Conservation (phyloP, 108 stramenopile genomes). For the Skeletonema potamos region DNA sequence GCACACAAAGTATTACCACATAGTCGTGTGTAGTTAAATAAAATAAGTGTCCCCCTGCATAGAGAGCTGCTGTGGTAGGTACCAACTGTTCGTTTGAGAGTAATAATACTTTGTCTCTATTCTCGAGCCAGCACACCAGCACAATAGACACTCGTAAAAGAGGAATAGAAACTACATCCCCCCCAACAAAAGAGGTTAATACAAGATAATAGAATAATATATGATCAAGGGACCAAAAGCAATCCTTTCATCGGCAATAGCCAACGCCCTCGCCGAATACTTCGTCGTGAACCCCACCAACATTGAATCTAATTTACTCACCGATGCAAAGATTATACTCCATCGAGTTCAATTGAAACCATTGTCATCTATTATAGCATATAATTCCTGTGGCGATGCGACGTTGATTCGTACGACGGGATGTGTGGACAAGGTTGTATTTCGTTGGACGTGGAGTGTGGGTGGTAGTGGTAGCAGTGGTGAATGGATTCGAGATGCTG, state of each 20-base stretch:
- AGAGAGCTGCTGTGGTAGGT: too few relatives aligned
- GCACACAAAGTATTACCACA: too few relatives aligned
- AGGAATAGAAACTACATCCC: too few relatives aligned
- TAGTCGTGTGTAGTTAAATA: too few relatives aligned
- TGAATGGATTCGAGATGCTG: conserved; percentile 38
- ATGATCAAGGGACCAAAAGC: conserved; percentile 42
- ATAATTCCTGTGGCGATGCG: conserved; percentile 18
- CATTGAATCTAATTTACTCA: conserved; percentile 37
- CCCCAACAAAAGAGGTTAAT: too few relatives aligned
- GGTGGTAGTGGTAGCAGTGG: not conserved
- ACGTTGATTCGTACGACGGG: conserved; percentile 27
- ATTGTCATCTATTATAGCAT: conserved; percentile 4
- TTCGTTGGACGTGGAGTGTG: conserved; percentile 38
- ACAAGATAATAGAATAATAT: too few relatives aligned
- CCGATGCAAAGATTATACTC: conserved; percentile 44
- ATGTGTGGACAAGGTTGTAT: conserved; percentile 25
- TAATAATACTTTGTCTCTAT: too few relatives aligned
- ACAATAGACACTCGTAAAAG: too few relatives aligned
- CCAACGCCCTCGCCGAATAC: conserved; percentile 40
- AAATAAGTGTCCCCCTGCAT: too few relatives aligned
- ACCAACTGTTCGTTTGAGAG: too few relatives aligned
- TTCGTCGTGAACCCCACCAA: conserved; percentile 25
- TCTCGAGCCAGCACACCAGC: too few relatives aligned
- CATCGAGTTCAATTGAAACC: conserved; percentile 18
- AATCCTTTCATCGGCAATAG: conserved; percentile 43